Base-by-base conservation (phyloP, 1,139 yeast genomes). In the Pichia sp. region DNA sequence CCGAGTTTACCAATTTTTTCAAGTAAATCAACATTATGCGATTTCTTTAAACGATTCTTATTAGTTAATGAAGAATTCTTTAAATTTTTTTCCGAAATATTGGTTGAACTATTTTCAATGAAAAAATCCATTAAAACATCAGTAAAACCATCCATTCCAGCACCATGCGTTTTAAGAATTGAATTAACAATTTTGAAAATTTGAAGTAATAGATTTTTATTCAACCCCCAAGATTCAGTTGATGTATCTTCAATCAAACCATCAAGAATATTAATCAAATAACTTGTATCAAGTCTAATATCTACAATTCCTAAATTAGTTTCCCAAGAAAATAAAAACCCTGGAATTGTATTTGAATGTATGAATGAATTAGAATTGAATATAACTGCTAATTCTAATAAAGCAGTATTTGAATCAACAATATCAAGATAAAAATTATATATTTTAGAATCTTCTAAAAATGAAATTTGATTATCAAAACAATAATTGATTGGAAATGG, bases 401-500 rank as follows among this genome's bases (percentile, higher is more conserved):
- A 21, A 30, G 46, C 41, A 17, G 42, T 35, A 45, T 52, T 51
- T 8, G 46, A 38, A n/a, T 37, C 25, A 4, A 46, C 46, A 32
- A 48, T 37, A 28, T 37, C 39, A 3, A 46, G 28, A 37, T 51
- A 50, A 34, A 47, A 40, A 14, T 43, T 31, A 5, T 35, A n/a
- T 25, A 46, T 39, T 23, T 39, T 43, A 5, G 42, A 18, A 42
- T 50, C 53, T 32, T 51, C 48, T 14, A 49, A 28, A 17, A 45
- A 44, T 3, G 48, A 40, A 26, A 39, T 23, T 10, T 52, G 45
- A 6, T 48, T 30, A 19, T 47, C 47, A 44, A 51, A 56, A 6
- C 48, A 52, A 23, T 41, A 49, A n/a, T 56, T 54, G 14, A 56
- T 36, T 12, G 56, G 51, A 28, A 58, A 45, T 4, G 61, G 53